A percentile compares a stretch with the other conserved stretches of the same genome.
Evolutionary conservation across 2,329 filamentous ascomycete genomes (phyloP).

Genomic region (Aplosporella prunicola): DNA sequence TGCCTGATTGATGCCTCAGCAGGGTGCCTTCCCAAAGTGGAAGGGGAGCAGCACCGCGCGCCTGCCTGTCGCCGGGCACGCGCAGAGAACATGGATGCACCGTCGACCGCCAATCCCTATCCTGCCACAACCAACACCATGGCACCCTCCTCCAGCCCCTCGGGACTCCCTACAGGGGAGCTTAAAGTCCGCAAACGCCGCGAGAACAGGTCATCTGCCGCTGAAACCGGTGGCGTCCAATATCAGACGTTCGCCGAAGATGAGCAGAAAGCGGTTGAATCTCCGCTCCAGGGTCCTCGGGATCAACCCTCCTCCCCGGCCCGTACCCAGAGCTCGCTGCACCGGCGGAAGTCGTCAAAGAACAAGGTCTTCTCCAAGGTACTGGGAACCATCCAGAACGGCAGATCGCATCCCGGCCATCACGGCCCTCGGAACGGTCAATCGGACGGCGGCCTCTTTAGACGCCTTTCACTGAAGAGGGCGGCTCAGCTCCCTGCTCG

Average conservation of each 20-base stretch:
- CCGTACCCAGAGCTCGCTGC: no score
- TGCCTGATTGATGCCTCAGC: no score
- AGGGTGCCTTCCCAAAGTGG: no score
- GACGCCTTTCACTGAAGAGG: slow-evolving; percentile 20
- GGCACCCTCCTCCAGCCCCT: slow-evolving; percentile 6
- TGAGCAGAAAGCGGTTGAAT: neutral
- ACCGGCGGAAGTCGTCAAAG: slow-evolving; percentile 9
- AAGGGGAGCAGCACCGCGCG: no score
- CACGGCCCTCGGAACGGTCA: slow-evolving; percentile 13
- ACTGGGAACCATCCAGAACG: slow-evolving; percentile 11
- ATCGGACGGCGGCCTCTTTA: slow-evolving; percentile 19
- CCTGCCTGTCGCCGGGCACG: no score
- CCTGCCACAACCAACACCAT: no score
- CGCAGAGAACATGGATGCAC: no score
- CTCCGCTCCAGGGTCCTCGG: neutral
- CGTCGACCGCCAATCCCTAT: no score
- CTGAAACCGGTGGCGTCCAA: slow-evolving; percentile 1
- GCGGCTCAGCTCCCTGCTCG: slow-evolving; percentile 17
- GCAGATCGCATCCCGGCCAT: slow-evolving; percentile 13
- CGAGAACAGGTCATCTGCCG: slow-evolving; percentile 7
- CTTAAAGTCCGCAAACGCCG: slow-evolving; percentile 11
- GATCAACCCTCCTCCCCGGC: slow-evolving; percentile 1
- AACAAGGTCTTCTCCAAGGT: slow-evolving; percentile 16
- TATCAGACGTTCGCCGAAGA: neutral
- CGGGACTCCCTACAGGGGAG: slow-evolving; percentile 8